Evolutionary conservation across 371 early-diverging fungal species (phyloP), one percentile per base, ranked within the genome.

Genomic region (Mortierella sp.): DNA sequence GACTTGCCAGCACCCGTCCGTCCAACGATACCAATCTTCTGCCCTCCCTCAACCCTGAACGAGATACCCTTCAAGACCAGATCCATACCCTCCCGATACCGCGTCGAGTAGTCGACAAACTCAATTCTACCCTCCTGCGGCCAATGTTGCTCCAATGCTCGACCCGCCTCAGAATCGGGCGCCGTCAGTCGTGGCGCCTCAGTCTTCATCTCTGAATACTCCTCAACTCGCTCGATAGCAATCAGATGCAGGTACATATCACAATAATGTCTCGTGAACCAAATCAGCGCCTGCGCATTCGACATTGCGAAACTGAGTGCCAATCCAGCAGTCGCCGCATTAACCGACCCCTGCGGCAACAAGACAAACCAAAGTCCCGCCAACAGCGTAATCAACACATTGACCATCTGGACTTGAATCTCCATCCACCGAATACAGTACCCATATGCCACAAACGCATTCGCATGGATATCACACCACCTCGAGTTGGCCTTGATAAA

Each of bases 391-490:
- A 71, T 96, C 88, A 5, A 88, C 12, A 16, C 93, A 90, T 63
- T 93, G 91, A 29, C 90, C 81, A 16, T 91, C 29, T 93, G 94
- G 38, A 92, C 90, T 12, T 96, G 94, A 35, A 94, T 78, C 72
- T 91, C 91, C 41, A 96, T 90, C 97, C 97, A 97, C 29, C 96
- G 93, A 88, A 95, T 96, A 70, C 92, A 90, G 5, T 90, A 90
- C 93, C 96, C 95, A 70, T 90, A 78, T 43, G 89, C 90, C 48
- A 92, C 92, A 79, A 89, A 95, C 8, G 95, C 91, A 24, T 95
- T 88, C 71, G 93, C 87, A 79, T 95, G 90, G 12, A 70, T 73
- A 83, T 95, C 93, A 12, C 91, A 81, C 29, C 81, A 81, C 10
- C 74, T 79, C 46, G 91, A 82, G 51, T 89, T 92, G 51, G 88